Percentiles rank a stretch among this genome's conserved stretches.
phyloP scores from a whole-genome alignment of 2,329 filamentous ascomycete species.

The Fusarium sambucinum region DNA sequence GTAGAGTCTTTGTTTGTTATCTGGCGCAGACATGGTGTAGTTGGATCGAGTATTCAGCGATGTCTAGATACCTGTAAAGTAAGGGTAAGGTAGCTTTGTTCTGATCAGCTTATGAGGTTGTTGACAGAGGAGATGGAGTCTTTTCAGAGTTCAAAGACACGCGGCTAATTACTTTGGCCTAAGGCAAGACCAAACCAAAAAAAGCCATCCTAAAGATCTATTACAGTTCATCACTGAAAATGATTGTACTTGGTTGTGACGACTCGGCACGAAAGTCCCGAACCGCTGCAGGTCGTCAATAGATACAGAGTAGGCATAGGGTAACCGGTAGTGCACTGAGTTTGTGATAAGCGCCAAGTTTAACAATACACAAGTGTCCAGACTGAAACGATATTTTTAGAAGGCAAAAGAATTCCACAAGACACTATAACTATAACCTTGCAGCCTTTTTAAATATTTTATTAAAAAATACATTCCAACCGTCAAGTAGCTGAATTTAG shows the following conservation, averaged over 20 bases:
- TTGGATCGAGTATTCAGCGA: neutral
- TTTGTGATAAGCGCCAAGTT: neutral
- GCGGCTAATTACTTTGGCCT: neutral
- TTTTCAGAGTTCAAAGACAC: neutral
- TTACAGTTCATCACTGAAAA: too few relatives aligned
- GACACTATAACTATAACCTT: neutral
- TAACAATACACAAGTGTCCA: neutral
- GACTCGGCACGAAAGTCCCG: neutral
- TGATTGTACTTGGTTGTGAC: neutral
- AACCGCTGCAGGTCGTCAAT: neutral
- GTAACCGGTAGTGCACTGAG: neutral
- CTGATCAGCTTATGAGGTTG: rapidly evolving
- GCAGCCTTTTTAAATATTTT: neutral
- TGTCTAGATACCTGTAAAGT: neutral
- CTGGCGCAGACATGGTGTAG: neutral
- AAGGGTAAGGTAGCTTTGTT: neutral
- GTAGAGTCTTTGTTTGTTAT: neutral
- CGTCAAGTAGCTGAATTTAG: neutral
- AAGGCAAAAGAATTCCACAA: neutral
- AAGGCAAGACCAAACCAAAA: neutral
- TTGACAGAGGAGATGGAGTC: neutral
- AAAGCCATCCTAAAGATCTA: too few relatives aligned
- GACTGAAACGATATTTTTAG: neutral
- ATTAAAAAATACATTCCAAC: conserved; percentile 13
- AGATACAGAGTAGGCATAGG: neutral